Base-by-base conservation (phyloP, 2,329 filamentous ascomycete species). In the Colletotrichum endophyticum region DNA sequence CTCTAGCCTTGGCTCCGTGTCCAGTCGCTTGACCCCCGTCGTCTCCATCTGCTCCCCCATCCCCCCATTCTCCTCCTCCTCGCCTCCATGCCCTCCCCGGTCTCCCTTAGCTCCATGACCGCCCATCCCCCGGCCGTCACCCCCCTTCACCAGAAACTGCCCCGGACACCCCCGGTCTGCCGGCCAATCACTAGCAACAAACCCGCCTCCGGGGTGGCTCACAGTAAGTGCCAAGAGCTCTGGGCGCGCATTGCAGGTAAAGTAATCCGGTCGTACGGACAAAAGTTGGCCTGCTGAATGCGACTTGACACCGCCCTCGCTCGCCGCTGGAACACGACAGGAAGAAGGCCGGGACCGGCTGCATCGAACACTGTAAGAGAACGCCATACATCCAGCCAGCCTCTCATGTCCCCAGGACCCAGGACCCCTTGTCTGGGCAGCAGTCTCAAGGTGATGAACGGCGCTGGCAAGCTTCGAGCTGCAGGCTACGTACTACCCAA, bases 221-320 rank as follows among this genome's bases (percentile, higher is more conserved):
- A 34, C 27, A 30, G 34, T n/a, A 44, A 28, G 36, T 68, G 73
- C 73, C 73, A 75, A 75, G 73, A 56, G 22, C 56, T 75, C 67
- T 75, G 36, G 73, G 70, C 70, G 49, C 70, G 39, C 73, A 28
- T 73, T n/a, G 69, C 32, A 63, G 56, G 62, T 67, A 67, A 53
- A 63, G 69, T 30, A 67, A 32, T 68, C 61, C 57, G 70, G 70
- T 66, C 70, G 70, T 53, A 73, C 44, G 57, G 70, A 49, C 64
- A 61, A 53, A 63, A 56, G 27, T 67, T 63, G 28, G 28, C 25
- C 34, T 39, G n/a, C 19, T 57, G 36, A 25, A 39, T 57, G 73
- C 62, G 30, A 75, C 66, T 59, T 22, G 66, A 69, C 67, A 49
- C 59, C 19, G 44, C 44, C 44, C 44, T 53, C 44, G 44, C 13